Base-by-base conservation (phyloP, 169 alveolate species). In the Theileria annulata region DNA sequence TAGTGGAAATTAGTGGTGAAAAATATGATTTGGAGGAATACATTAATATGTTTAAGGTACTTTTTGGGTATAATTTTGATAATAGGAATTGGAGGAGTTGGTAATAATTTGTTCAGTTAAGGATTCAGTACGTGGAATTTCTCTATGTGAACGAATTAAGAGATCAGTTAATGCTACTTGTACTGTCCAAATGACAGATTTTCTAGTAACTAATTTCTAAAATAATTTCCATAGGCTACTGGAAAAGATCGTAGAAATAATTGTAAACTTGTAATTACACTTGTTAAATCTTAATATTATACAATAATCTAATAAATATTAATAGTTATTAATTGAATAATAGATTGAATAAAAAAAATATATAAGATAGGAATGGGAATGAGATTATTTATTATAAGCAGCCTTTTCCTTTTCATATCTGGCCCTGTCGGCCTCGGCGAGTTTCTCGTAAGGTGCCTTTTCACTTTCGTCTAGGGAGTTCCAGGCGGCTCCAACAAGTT, bases 401-500 rank as follows among this genome's bases (percentile, higher is more conserved):
- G 86, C 92, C 87, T 92, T 94, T 84, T 94, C 97, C 66, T 86
- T 80, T 78, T 94, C 97, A 76, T 94, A 94, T 58, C 97, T 87
- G 31, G 82, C 77, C 75, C 89, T 92, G 87, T 94, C 97, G 51
- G 90, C 95, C 59, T 84, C 96, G 25, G 97, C 97, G 80, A 88
- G 87, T 84, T 92, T 92, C 79, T 93, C 97, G 78, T 88, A 94
- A 3, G 97, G 97, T 15, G 89, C 92, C 85, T 92, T 94, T 60
- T 93, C 95, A 23, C 85, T 78, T 56, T 93, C 97, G 31, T 83
- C 86, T 68, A 94, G 81, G 23, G 91, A 86, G 80, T 93, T 93
- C 97, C 97, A 94, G 47, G 95, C 97, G 47, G 93, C 96, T 30
- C 97, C 97, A 71, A 94, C 91, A 90, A 94, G 87, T 72, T 93